phyloP scores from a whole-genome alignment of 75 land plant genomes.

The Sequoia sempervirens region DNA sequence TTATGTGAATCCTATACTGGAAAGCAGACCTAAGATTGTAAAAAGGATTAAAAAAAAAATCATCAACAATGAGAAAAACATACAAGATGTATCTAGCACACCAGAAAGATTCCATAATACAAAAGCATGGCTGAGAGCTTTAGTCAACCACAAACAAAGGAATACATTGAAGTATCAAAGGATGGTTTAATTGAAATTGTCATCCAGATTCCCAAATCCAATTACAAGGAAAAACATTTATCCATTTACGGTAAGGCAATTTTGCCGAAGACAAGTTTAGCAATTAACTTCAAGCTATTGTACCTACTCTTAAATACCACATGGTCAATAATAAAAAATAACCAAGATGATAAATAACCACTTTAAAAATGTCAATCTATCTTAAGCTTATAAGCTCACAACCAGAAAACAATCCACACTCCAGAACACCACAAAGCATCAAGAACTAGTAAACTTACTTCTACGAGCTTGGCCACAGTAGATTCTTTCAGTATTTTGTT shows the following conservation, averaged over 20 bases:
- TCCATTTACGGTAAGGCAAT: background rate
- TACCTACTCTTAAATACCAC: background rate
- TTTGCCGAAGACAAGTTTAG: background rate
- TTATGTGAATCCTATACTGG: background rate
- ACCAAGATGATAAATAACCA: background rate
- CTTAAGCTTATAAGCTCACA: conserved; percentile 2
- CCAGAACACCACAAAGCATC: background rate
- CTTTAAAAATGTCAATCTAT: background rate
- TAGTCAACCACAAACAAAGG: background rate
- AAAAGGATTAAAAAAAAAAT: background rate
- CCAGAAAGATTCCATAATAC: background rate
- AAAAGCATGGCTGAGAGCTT: background rate
- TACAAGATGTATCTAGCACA: background rate
- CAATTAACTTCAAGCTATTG: background rate
- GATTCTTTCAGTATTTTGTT: conserved; percentile 75
- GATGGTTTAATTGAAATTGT: background rate
- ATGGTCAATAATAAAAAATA: background rate
- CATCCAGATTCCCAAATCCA: background rate
- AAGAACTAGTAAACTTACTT: conserved; percentile 34
- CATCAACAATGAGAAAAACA: background rate
- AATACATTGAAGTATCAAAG: background rate
- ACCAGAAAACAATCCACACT: background rate
- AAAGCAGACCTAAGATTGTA: background rate
- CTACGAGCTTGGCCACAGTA: conserved; percentile 58
- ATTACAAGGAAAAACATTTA: background rate